Evolutionary conservation across 768 basidiomycete genomes (phyloP), one percentile per base, ranked within the genome.

Genomic region (Rhodotorula paludigena): DNA sequence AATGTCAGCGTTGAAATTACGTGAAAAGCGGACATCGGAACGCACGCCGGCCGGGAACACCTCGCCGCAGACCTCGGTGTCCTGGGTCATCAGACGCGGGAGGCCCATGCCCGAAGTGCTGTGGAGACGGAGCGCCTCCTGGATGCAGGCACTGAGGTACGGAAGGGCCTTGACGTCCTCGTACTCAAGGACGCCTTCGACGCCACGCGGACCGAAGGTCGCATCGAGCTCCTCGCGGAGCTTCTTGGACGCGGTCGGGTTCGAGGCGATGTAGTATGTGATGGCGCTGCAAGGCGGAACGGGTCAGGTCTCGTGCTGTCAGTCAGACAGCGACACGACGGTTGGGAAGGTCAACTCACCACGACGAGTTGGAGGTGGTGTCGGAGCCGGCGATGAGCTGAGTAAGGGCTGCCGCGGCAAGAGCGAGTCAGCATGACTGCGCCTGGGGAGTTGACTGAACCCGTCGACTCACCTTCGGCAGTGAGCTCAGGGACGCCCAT

Each of bases 341-440:
- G 38, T 15, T 23, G 47, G 10, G 25, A 48, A 21, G 36, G 33
- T 23, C 33, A 42, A 48, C 60, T 4, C 7, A 68, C 66, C 90
- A 92, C 9, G 89, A 89, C 25, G 90, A 92, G 80, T 94, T 96
- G 53, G 91, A 92, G 0, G 92, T 94, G 2, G 92, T 96, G 74
- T 96, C 92, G 7, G 87, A 89, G 2, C 91, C 91, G 11, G 90
- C 90, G 70, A 92, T 91, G 25, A 92, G 82, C 55, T 91, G 84
- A 1, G 90, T 91, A n/a, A 63, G 52, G 28, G 89, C 78, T 52
- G 88, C 87, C 25, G 58, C 32, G 33, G 15, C 12, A 32, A 20
- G 2, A 15, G 2, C 4, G 8, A 2, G n/a, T 54, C 38, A 58
- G 49, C 28, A 39, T 30, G 45, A 1, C 47, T 14, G 16, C 51